phyloP scores from a whole-genome alignment of 2,329 filamentous ascomycete species.

The Tolypocladium sp. region DNA sequence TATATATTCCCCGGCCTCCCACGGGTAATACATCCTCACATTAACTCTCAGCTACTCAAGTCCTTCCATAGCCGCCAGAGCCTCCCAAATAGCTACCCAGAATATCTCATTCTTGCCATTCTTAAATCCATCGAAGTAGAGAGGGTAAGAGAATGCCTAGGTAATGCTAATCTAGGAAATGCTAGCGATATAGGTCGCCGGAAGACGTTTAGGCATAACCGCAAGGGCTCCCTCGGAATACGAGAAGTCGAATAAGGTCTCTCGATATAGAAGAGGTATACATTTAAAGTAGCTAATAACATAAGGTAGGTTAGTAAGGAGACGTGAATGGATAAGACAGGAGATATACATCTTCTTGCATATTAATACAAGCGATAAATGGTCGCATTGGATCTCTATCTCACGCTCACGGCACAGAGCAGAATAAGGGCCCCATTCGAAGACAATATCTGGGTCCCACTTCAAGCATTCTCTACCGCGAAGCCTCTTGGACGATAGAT shows the following conservation, averaged over 20 bases:
- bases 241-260: conserved; percentile 9
- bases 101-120: conserved; percentile 1
- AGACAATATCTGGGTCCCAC: not conserved
- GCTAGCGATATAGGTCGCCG: not conserved
- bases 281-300: conserved; percentile 8
- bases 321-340: not conserved
- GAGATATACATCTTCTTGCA: conserved; percentile 8
- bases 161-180: not conserved
- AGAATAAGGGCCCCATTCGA: not conserved
- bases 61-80: conserved; percentile 7
- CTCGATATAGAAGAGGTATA: conserved; percentile 6
- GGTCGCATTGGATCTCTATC: conserved; percentile 1
- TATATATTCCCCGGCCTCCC: conserved; percentile 1
- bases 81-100: conserved; percentile 6
- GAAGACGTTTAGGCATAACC: conserved; percentile 2
- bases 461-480: conserved; percentile 5
- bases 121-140: not conserved
- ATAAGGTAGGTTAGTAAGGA: conserved; percentile 4
- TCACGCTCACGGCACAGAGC: not conserved
- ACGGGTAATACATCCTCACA: not conserved
- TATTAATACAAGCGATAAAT: conserved; percentile 5
- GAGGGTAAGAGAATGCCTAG: not conserved
- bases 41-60: conserved; percentile 8
- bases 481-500: conserved; percentile 1
- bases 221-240: not conserved